Base-by-base conservation (phyloP, 169 alveolate genomes). In the Plasmodium berghei region DNA sequence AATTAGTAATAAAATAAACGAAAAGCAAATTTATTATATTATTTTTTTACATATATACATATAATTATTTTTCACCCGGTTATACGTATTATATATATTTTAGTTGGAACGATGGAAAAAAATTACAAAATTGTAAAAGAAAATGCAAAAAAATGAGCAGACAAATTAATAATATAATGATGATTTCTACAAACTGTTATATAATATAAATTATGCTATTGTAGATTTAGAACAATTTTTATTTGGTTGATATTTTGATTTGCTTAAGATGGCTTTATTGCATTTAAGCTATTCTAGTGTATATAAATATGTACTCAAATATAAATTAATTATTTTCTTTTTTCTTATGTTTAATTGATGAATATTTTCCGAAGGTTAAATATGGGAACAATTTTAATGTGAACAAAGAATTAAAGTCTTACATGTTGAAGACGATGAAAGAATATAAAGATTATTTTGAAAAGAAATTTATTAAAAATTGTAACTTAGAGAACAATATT, bases 61-160 rank as follows among this genome's bases (percentile, higher is more conserved):
- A 72, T 49, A 72, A 49, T 26, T 61, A 54, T 72, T 72, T 54
- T 54, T 72, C 18, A 14, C 18, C 5, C 42, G 42, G 42, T 34
- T 34, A 34, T 34, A 34, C 8, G 8, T 3, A 34, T 34, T 34
- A 34, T 34, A 34, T 34, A 34, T 34, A 22, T 54, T 40, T 14
- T 22, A 28, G 22, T 72, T 73, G 16, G 16, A 63, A 75, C 24
- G 49, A 75, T 75, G 89, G 89, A 75, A 75, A 75, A 75, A 67
- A 63, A 63, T 75, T 74, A 75, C 89, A 62, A 75, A 24, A 75
- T 75, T 48, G 89, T 75, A 75, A 75, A 75, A 63, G 42, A 71
- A 71, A 74, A 46, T 46, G 55, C 40, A 73, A 59, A 42, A 59
- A 58, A 49, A 61, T 59, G 16, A 73, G 22, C 28, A 40, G 42